Evolutionary conservation across 495 filamentous ascomycete species (phyloP), one percentile per base, ranked within the genome.

Genomic region (Penicillium manginii): DNA sequence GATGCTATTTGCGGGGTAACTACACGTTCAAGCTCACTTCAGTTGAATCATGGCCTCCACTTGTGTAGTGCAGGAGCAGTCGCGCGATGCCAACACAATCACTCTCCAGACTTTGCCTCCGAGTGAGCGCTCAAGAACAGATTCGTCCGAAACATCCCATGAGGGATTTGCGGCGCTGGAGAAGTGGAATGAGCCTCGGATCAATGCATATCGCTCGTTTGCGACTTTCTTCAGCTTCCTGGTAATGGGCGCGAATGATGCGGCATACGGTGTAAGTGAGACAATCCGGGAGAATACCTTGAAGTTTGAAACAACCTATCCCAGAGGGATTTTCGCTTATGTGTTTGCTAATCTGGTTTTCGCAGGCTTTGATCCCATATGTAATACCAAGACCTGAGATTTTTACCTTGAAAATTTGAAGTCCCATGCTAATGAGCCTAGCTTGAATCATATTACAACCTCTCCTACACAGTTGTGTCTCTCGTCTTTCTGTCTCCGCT

Each of bases 181-280:
- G 29, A 68, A 62, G 70, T 96, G 92, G 92, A 94, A 96, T 63
- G 66, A 82, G 26, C 82, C 89, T 2, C 71, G 77, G 11, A 77
- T 78, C 18, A 94, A 93, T 72, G 76, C 86, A 12, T 85, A 75
- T 60, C 83, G 91, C 17, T 79, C 85, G 8, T 69, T 86, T 26
- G 72, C 87, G 3, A 86, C 87, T n/a, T 86, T 90, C 61, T 90
- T 84, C 78, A 78, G 74, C 47, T 94, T 96, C 64, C 74, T 91
- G 14, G 82, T 91, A 5, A 87, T 94, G 84, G 92, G 92, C 7
- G 81, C 84, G 64, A 94, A 91, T 69, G 92, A 96, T 77, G 88
- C 87, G 18, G 88, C 88, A 2, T 88, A 88, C 62, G 91, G 91
- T 43, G 89, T 91, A 74, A 79, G 85, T 37, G 26, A 8, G 26